Evolutionary conservation across 176 grass and related monocot species (phyloP).

Genomic region (Oryza meridionalis): DNA sequence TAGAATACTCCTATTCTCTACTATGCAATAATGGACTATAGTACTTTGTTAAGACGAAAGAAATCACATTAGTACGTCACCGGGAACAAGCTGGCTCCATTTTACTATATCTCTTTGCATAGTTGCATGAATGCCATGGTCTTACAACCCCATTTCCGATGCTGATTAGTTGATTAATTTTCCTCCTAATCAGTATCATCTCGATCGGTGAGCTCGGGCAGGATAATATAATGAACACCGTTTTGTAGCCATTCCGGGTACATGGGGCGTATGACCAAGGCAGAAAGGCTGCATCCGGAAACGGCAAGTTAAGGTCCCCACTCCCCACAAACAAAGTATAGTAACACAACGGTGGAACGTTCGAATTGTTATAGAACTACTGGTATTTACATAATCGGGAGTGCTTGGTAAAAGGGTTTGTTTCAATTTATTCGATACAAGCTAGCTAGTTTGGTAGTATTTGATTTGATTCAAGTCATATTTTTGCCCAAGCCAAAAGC

Average conservation of each 20-base stretch:
- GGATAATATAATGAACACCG: neutral
- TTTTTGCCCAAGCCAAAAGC: too few species aligned
- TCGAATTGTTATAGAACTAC: neutral
- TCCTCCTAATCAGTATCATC: conserved; percentile 11
- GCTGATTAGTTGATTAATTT: conserved; percentile 36
- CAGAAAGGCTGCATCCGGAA: neutral
- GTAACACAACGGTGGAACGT: neutral
- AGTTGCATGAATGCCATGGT: neutral
- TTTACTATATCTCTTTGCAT: conserved; percentile 12
- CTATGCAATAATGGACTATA: neutral
- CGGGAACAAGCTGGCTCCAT: conserved; percentile 7
- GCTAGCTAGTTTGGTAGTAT: too few species aligned
- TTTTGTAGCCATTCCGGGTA: neutral
- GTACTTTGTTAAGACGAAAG: neutral
- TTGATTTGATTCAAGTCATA: too few species aligned
- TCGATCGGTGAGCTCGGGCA: conserved; percentile 22
- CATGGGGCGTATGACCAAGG: neutral
- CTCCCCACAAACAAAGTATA: neutral
- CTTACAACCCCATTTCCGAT: conserved; percentile 10
- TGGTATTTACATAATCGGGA: too few species aligned
- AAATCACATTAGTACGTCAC: conserved; percentile 7
- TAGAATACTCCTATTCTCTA: conserved; percentile 5
- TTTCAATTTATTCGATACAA: too few species aligned
- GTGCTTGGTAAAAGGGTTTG: too few species aligned
- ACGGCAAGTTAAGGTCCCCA: neutral